A percentile compares a stretch with the other conserved stretches of the same genome.
phyloP scores from a whole-genome alignment of 106 monocot species.

The Dendrobium nobile region DNA sequence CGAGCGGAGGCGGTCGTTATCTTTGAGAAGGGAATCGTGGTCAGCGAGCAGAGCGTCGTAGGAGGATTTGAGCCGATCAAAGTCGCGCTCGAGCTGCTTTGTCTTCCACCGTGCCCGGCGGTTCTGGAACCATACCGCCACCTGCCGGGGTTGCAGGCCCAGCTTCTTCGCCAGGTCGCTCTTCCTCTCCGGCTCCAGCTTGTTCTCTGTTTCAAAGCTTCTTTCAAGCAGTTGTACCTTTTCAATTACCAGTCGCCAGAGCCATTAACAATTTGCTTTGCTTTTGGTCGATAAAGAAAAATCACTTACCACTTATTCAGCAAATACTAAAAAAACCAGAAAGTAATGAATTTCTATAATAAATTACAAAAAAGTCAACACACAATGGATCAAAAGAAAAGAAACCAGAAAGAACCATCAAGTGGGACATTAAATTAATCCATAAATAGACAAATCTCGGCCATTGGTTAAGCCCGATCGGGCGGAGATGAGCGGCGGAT shows the following conservation, averaged over 20 bases:
- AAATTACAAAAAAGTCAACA: too few species aligned
- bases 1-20: conserved; percentile 52
- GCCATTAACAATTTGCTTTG: background rate
- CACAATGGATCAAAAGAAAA: background rate
- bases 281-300: background rate
- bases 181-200: conserved; percentile 90
- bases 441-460: background rate
- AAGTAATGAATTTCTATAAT: too few species aligned
- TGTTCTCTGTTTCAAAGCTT: conserved; percentile 84
- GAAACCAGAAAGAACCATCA: background rate
- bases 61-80: conserved; percentile 57
- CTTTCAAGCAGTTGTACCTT: conserved; percentile 68
- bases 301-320: background rate
- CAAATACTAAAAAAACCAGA: too few species aligned
- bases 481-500: background rate
- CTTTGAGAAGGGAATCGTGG: conserved; percentile 42
- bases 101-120: conserved; percentile 67
- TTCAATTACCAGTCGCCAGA: background rate
- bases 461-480: background rate
- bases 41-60: conserved; percentile 64
- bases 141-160: conserved; percentile 74
- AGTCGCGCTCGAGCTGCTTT: conserved; percentile 71
- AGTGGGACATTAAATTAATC: background rate
- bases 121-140: conserved; percentile 80
- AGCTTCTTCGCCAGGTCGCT: conserved; percentile 72